These are phyloP conservation scores for Schizochytrium sp. DNA, from an alignment of 108 stramenopile genomes.

Conservation along the genomic window DNA sequence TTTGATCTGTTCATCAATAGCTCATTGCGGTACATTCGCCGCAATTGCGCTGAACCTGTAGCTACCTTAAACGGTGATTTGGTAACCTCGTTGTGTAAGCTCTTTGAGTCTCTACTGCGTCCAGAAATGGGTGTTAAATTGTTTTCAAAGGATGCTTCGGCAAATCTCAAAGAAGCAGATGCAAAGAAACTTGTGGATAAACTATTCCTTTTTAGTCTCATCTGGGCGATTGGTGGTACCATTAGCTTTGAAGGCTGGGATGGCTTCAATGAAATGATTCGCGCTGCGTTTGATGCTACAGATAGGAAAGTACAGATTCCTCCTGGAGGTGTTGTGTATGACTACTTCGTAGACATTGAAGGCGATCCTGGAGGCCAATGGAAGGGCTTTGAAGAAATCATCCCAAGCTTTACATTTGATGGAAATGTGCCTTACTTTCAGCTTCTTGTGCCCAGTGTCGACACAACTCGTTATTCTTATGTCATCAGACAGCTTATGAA, in stretches of 20 bases:
- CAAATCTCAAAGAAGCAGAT: slow-evolving; percentile 47
- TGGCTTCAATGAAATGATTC: slow-evolving; percentile 64
- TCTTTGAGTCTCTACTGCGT: slow-evolving; percentile 69
- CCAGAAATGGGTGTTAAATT: slow-evolving; percentile 56
- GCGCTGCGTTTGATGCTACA: slow-evolving; percentile 61
- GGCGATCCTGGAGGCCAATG: slow-evolving; percentile 65
- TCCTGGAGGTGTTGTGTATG: slow-evolving; percentile 68
- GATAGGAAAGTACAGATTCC: slow-evolving; percentile 66
- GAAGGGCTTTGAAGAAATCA: slow-evolving; percentile 71
- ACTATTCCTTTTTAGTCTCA: slow-evolving; percentile 72
- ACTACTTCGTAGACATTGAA: slow-evolving; percentile 72
- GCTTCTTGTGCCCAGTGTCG: slow-evolving; percentile 78
- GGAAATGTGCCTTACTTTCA: slow-evolving; percentile 72
- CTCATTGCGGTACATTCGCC: slow-evolving; percentile 71
- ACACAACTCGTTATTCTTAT: slow-evolving; percentile 76
- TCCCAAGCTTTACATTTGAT: slow-evolving; percentile 73
- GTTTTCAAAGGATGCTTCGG: background rate
- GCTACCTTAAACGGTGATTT: slow-evolving; percentile 76
- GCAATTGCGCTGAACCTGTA: slow-evolving; percentile 72
- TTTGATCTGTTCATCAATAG: slow-evolving; percentile 67
- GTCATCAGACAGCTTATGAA: slow-evolving; percentile 71
- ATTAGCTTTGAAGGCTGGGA: slow-evolving; percentile 67
- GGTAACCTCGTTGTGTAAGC: slow-evolving; percentile 68
- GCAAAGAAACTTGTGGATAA: slow-evolving; percentile 71
- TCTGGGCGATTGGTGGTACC: slow-evolving; percentile 76